Evolutionary conservation across 2,329 filamentous ascomycete genomes (phyloP), one percentile per base, ranked within the genome.

Genomic region (Fusarium avenaceum): DNA sequence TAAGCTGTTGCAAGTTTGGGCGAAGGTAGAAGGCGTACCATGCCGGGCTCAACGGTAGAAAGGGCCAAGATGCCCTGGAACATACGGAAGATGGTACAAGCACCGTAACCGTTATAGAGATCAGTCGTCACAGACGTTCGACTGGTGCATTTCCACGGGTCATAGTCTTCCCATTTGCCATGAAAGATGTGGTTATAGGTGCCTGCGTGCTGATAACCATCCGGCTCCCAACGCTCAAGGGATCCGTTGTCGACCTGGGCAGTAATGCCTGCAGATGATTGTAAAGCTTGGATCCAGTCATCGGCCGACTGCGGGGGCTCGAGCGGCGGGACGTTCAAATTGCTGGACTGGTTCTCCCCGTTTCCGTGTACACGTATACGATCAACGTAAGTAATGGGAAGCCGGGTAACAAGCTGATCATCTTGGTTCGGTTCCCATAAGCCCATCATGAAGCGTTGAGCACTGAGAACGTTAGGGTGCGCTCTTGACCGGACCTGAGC

Each of bases 1-100:
- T 96, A 96, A 4, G 92, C 90, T 0, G 92, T 94, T 17, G 91
- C 89, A 55, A 91, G 86, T 53, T 85, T 84, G 0, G 92, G 92
- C 65, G 92, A 93, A 2, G 94, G 89, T 19, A 90, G 84, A 15
- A 96, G 80, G 0, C 90, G 92, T 8, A 92, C 90, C 77, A 93
- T 89, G 20, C 86, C 87, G 0, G 91, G 90, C 1, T 86, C 87
- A 38, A 86, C 84, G 15, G 82, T 82, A 14, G 83, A 86, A 43
- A 87, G 79, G 5, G 85, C 85, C 7, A 87, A 76, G 47, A 87
- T 82, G 53, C 85, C 86, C 72, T 87, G 85, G 75, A 86, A 87
- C 82, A 87, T 85, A 72, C 85, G 84, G 75, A 87, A 86, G 76
- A 87, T 86, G 66, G 83, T 85, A 72, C 85, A 87, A 3, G 84